Evolutionary conservation across 352 stramenopile species (phyloP), one percentile per base, ranked within the genome.

Genomic region (Pythium oligandrum): DNA sequence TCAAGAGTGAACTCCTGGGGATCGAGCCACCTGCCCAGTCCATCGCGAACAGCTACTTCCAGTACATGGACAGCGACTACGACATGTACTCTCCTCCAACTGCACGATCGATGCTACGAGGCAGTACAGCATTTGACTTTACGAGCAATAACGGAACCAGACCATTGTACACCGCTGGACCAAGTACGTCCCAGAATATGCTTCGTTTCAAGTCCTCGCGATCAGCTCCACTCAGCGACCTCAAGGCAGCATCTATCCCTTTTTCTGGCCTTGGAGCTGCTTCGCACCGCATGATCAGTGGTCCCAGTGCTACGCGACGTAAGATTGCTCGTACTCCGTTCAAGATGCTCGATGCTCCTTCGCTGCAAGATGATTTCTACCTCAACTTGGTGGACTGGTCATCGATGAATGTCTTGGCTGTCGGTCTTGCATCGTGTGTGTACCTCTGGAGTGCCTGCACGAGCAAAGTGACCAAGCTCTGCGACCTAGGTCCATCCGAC

Each of bases 341-440:
- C 53, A 98, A 99, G 75, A 90, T 99, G n/a, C 70, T 99, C 32
- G 96, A 98, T 73, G 96, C 96, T 12, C 96, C 96, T 2, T 76
- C 84, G 6, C 72, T 99, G 4, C 88, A 98, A 64, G 96, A 99
- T 71, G 96, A 99, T 67, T 99, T 98, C 68, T 99, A 99, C 63
- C 67, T 99, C 8, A 99, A 99, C 64, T 75, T 99, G 0, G 93
- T 99, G 6, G 95, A 98, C 67, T 99, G 96, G 96, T 98, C 89
- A 0, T 81, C 89, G 1, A 75, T 85, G 8, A 98, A 99, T 61
- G 86, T 99, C 6, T 71, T 99, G 9, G 93, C 95, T 2, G 96
- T 98, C 31, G 96, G 90, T 11, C 79, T 99, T 5, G 95, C 89
- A 9, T 76, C 82, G 17, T 93, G 83, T 40, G 95, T 98, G 6